Conservation (phyloP, 2,329 filamentous ascomycete genomes). For the Phyllosticta citriasiana region DNA sequence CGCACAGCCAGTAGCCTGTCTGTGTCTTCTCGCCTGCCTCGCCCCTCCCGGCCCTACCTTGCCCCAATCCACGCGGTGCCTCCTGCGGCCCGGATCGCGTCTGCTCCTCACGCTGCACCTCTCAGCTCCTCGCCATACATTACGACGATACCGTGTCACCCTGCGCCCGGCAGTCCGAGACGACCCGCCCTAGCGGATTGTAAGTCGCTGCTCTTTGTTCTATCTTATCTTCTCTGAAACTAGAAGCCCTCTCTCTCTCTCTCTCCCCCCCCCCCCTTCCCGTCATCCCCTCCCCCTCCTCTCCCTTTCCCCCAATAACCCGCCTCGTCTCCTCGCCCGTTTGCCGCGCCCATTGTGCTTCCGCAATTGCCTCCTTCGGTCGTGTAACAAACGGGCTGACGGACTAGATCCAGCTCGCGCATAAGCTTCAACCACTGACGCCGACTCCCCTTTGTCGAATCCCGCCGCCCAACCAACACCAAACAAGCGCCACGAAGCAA, state of each 20-base stretch:
- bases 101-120: neutral
- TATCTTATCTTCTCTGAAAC: constrained; percentile 7
- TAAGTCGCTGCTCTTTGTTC: constrained; percentile 10
- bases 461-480: constrained; percentile 8
- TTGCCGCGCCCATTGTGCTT: constrained; percentile 9
- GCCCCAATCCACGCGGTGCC: neutral
- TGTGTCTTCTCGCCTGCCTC: neutral
- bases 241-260: constrained; percentile 1
- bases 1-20: neutral
- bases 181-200: constrained; percentile 8
- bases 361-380: constrained; percentile 8
- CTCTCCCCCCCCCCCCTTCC: neutral
- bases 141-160: constrained; percentile 2
- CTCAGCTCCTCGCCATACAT: neutral
- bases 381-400: constrained; percentile 10
- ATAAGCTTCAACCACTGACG: constrained; percentile 8
- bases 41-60: neutral
- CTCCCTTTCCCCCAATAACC: neutral
- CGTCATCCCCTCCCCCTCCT: neutral
- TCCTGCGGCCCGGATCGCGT: constrained; percentile 3
- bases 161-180: constrained; percentile 10
- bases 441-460: constrained; percentile 7
- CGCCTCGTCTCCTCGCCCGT: neutral
- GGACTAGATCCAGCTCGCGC: constrained; percentile 8
- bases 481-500: constrained; percentile 6